Conservation (phyloP, 2,329 filamentous ascomycete genomes). For the Colletotrichum sp. region DNA sequence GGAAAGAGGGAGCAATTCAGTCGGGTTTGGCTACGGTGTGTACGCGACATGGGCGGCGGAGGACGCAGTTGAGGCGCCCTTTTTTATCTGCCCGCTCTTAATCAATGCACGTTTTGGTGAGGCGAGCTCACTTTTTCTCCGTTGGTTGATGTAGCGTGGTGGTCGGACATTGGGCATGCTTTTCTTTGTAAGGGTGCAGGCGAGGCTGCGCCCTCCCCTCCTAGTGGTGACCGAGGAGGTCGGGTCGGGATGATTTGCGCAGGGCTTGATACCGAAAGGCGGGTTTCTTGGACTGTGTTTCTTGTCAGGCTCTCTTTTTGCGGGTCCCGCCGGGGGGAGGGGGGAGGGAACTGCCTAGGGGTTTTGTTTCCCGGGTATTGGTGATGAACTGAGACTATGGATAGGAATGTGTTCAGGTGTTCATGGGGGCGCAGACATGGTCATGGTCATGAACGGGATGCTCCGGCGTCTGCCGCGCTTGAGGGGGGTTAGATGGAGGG, state of each 20-base stretch:
- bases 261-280: conserved; percentile 1
- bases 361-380: background rate
- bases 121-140: background rate
- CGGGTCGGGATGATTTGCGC: conserved; percentile 5
- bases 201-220: background rate
- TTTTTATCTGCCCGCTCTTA: background rate
- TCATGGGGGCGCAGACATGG: background rate
- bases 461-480: background rate
- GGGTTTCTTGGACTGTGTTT: background rate
- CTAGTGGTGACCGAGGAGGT: background rate
- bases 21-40: background rate
- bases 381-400: background rate
- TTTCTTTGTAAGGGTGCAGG: background rate
- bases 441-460: background rate
- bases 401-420: background rate
- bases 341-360: background rate
- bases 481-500: background rate
- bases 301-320: background rate
- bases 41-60: background rate
- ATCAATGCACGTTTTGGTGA: background rate
- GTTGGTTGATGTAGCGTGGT: background rate
- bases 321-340: background rate
- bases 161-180: background rate
- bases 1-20: background rate
- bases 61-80: background rate